Base-by-base conservation (phyloP, 495 filamentous ascomycete species). In the Talaromyces liani region DNA sequence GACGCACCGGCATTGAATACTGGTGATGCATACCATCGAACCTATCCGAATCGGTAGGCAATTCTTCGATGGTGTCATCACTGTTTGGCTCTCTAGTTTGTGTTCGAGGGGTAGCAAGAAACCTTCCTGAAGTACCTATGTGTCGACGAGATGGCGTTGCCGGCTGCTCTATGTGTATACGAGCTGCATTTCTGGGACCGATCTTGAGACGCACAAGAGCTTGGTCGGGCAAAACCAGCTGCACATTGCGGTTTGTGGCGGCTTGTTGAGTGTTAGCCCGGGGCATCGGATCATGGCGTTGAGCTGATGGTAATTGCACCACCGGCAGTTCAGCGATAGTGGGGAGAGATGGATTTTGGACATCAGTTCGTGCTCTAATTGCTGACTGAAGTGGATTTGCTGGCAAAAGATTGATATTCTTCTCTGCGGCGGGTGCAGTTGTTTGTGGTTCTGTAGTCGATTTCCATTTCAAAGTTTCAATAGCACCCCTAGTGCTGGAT, bases 401-500 rank as follows among this genome's bases (percentile, higher is more conserved):
- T 10, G 45, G 18, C 45, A 49, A 49, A 9, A 9, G 9, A 14
- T 16, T 12, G 20, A 1, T 1, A 29, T 55, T 7, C 25, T 16
- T 14, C 9, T 10, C 25, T 0, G 25, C 24, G 10, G 18, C 12
- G 5, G 22, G 6, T 36, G 56, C 14, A 36, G 18, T 12, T 36
- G 56, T 3, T 36, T 6, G 31, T 58, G 6, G 14, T 9, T 33
- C 31, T 22, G 12, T 53, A 24, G 58, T 9, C 18, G 58, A 39
- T 58, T 63, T 67, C 71, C 71, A 71, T 20, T 68, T 54, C 9
- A 72, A 71, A 41, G 24, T 29, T 25, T 67, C 68, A 1, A 57
- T 58, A 0, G 51, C 61, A 6, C 33, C 47, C 4, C 34, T 18
- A 2, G 54, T 60, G 3, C 60, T 62, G 3, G 64, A 56, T 34